phyloP scores from a whole-genome alignment of 495 filamentous ascomycete genomes.

The Sordaria brevicollis region DNA sequence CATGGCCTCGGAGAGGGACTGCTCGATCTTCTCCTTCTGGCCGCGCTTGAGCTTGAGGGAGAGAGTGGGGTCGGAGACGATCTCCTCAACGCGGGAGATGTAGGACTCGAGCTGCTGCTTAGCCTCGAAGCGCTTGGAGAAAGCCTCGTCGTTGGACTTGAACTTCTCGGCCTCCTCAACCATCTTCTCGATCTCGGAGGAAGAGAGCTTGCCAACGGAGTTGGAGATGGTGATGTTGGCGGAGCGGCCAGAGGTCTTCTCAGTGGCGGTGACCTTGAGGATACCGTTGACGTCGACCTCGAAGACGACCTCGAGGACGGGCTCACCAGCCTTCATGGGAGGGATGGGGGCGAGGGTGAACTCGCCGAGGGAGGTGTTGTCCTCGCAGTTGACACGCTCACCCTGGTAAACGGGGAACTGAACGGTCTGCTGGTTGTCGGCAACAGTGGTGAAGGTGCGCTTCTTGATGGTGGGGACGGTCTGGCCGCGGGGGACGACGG shows the following conservation, averaged over 20 bases:
- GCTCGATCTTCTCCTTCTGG: slow-evolving; percentile 99
- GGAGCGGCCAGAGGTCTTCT: slow-evolving; percentile 95
- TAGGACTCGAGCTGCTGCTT: slow-evolving; percentile 98
- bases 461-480: slow-evolving; percentile 95
- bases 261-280: slow-evolving; percentile 97
- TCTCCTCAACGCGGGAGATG: slow-evolving; percentile 98
- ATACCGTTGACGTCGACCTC: slow-evolving; percentile 99
- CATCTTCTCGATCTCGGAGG: slow-evolving; percentile 94
- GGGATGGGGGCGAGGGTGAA: slow-evolving; percentile 97
- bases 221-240: slow-evolving; percentile 99
- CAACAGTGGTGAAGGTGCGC: slow-evolving; percentile 93
- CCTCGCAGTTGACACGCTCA: slow-evolving; percentile 98
- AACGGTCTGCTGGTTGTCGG: slow-evolving; percentile 91
- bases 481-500: slow-evolving; percentile 83
- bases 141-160: slow-evolving; percentile 95
- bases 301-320: slow-evolving; percentile 95
- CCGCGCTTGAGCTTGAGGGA: slow-evolving; percentile 97
- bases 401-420: slow-evolving; percentile 98
- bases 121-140: slow-evolving; percentile 98
- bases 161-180: slow-evolving; percentile 96
- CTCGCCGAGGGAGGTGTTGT: slow-evolving; percentile 98
- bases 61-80: slow-evolving; percentile 90
- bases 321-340: slow-evolving; percentile 95
- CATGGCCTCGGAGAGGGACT: slow-evolving; percentile 51
- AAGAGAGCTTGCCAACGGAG: slow-evolving; percentile 96